Evolutionary conservation across 345 rosid genomes (phyloP).

Genomic region (Draba incana): DNA sequence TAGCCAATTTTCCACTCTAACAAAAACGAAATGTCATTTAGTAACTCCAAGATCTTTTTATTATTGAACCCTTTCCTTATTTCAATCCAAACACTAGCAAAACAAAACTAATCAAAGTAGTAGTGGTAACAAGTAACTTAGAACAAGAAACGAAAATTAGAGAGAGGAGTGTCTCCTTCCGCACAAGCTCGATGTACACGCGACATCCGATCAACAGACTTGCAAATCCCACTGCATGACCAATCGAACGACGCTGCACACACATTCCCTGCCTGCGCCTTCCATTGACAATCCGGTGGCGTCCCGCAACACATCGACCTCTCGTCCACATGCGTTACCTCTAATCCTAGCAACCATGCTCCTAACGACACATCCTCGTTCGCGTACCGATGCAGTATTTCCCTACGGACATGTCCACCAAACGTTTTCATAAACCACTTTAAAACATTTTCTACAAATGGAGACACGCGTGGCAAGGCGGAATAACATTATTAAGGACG

Average conservation of each 20-base stretch:
- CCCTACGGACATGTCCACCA: constrained; percentile 42
- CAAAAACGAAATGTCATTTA: not conserved
- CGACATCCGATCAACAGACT: constrained; percentile 73
- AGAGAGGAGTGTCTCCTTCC: constrained; percentile 69
- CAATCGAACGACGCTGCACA: constrained; percentile 93
- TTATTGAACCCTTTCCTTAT: constrained; percentile 19
- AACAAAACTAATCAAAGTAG: not conserved
- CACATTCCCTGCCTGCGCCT: constrained; percentile 66
- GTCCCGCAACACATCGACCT: constrained; percentile 90
- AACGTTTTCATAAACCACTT: no score
- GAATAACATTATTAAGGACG: no score
- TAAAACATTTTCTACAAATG: no score
- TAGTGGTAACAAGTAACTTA: not conserved
- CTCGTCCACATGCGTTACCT: constrained; percentile 83
- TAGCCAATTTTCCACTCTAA: constrained; percentile 10
- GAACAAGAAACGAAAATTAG: constrained; percentile 38
- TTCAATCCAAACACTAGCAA: constrained; percentile 17
- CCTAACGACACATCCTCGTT: constrained; percentile 95
- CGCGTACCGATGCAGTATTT: constrained; percentile 83
- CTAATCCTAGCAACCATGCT: constrained; percentile 81
- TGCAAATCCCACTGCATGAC: constrained; percentile 90
- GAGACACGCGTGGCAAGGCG: no score
- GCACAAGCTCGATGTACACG: constrained; percentile 70
- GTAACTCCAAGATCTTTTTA: constrained; percentile 10
- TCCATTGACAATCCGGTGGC: constrained; percentile 79